Evolutionary conservation across 306 rosid genomes (phyloP).

Genomic region (Pyrus pyrifolia): DNA sequence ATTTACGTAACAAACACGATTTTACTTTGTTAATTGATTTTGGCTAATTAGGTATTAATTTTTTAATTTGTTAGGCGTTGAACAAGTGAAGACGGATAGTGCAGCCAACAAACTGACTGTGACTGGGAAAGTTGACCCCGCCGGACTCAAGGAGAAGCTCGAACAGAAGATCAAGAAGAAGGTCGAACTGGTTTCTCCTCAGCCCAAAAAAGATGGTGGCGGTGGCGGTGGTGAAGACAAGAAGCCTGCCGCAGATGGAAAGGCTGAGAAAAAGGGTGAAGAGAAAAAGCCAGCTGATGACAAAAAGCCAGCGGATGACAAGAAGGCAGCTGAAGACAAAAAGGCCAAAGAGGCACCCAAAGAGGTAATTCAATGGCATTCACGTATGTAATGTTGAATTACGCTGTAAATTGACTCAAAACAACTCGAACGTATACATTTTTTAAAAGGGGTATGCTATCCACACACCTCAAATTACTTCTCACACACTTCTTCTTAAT

Average conservation of each 20-base stretch:
- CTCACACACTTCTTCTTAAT: too few species aligned
- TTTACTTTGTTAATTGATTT: background rate
- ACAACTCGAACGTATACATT: too few species aligned
- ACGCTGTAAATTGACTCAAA: too few species aligned
- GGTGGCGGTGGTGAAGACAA: slow-evolving; percentile 23
- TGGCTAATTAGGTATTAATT: background rate
- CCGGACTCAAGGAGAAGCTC: slow-evolving; percentile 37
- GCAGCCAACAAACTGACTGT: slow-evolving; percentile 56
- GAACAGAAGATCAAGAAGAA: slow-evolving; percentile 58
- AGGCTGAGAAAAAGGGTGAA: slow-evolving; percentile 41
- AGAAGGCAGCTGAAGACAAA: slow-evolving; percentile 38
- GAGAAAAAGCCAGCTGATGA: slow-evolving; percentile 54
- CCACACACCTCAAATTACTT: too few species aligned
- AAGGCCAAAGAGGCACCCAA: slow-evolving; percentile 37
- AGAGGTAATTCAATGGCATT: background rate
- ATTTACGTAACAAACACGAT: slow-evolving; percentile 1
- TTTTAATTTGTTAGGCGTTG: slow-evolving; percentile 44
- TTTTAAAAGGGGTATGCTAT: too few species aligned
- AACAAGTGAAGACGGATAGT: slow-evolving; percentile 46
- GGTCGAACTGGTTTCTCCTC: slow-evolving; percentile 64
- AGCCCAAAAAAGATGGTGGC: slow-evolving; percentile 49
- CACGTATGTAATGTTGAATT: too few species aligned
- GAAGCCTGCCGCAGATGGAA: slow-evolving; percentile 22
- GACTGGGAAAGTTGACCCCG: slow-evolving; percentile 53
- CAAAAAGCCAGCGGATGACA: slow-evolving; percentile 7